Evolutionary conservation across 2,329 filamentous ascomycete genomes (phyloP), one percentile per base, ranked within the genome.

Genomic region (Exophiala bonariae): DNA sequence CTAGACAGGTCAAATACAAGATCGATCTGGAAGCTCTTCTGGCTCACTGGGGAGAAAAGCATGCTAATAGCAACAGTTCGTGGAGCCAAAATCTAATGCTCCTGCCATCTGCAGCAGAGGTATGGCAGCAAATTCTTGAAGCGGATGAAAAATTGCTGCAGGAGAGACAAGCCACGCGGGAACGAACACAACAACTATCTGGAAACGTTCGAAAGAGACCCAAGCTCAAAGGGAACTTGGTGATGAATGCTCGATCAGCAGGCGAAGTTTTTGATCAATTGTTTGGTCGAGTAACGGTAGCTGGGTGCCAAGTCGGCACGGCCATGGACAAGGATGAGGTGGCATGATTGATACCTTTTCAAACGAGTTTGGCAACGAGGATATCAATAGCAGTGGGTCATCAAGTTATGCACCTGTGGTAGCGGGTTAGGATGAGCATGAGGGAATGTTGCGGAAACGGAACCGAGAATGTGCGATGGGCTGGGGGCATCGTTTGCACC

Each of bases 11-110:
- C 23, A 50, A 49, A 39, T 43, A 53, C 42, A 44, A 32, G n/a
- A 35, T 51, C 9, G 8, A 44, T 7, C 32, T 56, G 9, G 41
- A 50, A 17, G 34, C 9, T 10, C 50, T 59, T 2, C 8, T 50
- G 16, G 41, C 26, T 9, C 58, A 61, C 41, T 61, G 58, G 57
- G 28, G 46, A 17, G 16, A 41, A n/a, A 54, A 44, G 26, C 58
- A 61, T 20, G 11, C 39, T 5, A 20, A 43, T 13, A 18, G 23
- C 10, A 16, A 16, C 10, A 23, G 42, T 13, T 19, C 33, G 26
- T 55, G 56, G 50, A 40, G 22, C 16, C 22, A 44, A 23, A 44
- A 42, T 13, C 34, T 61, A 19, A 47, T 60, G 36, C 32, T 49
- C 5, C 46, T 61, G 11, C 59, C 59, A 3, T 45, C 48, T 8